Percentiles rank a stretch among this genome's conserved stretches.
Conservation (phyloP, 306 rosid genomes). For the Lathyrus tuberosus region DNA sequence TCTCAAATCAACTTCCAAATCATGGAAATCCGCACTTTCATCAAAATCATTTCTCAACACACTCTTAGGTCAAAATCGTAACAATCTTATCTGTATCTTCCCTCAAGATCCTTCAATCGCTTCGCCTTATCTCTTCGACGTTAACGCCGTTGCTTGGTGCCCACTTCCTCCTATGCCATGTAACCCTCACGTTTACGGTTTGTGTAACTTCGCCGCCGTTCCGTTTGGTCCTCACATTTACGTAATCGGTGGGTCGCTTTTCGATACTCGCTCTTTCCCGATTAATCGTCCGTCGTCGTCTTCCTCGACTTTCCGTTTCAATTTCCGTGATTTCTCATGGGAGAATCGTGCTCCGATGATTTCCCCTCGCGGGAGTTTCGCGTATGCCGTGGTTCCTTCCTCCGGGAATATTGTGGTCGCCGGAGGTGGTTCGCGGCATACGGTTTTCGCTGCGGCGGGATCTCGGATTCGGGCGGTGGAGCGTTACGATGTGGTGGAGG, state of each 20-base stretch:
- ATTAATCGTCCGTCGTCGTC: constrained; percentile 76
- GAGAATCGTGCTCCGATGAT: constrained; percentile 66
- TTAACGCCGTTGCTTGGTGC: constrained; percentile 64
- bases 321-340: constrained; percentile 55
- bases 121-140: constrained; percentile 78
- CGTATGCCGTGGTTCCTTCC: constrained; percentile 51
- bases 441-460: constrained; percentile 71
- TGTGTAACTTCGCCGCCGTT: constrained; percentile 79
- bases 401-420: constrained; percentile 64
- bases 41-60: constrained; percentile 53
- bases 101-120: constrained; percentile 71
- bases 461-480: constrained; percentile 70
- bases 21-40: constrained; percentile 70
- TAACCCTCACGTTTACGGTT: constrained; percentile 73
- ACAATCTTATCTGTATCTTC: constrained; percentile 74
- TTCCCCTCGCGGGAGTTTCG: constrained; percentile 85
- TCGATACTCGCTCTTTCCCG: constrained; percentile 89
- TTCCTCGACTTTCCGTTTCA: constrained; percentile 58
- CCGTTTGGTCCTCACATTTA: constrained; percentile 60
- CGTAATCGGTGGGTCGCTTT: constrained; percentile 80
- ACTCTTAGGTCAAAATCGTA: constrained; percentile 39
- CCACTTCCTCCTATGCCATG: constrained; percentile 82
- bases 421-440: constrained; percentile 85
- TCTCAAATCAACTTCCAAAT: constrained; percentile 64
- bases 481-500: constrained; percentile 59